Conservation (phyloP, 2,329 filamentous ascomycete genomes). For the Nigrospora sphaerica region DNA sequence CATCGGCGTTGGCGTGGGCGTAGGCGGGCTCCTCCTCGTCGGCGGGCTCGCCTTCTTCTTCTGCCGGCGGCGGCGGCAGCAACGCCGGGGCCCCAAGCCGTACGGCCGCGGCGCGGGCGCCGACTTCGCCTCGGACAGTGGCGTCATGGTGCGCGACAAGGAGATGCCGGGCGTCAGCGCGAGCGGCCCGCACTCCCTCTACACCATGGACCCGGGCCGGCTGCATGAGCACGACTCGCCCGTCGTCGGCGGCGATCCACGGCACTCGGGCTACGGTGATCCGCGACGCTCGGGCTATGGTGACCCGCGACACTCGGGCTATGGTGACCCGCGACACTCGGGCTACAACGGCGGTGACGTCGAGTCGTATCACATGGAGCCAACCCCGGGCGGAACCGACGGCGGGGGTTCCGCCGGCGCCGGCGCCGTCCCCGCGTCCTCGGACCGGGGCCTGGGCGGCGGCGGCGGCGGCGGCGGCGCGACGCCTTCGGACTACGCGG, state of each 20-base stretch:
- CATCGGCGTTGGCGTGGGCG: constrained; percentile 34
- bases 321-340: too few relatives aligned
- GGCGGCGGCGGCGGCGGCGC: constrained; percentile 8
- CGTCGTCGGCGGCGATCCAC: constrained; percentile 1
- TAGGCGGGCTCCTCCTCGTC: constrained; percentile 24
- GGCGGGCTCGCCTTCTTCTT: constrained; percentile 34
- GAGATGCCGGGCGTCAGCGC: constrained; percentile 29
- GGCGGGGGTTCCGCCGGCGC: not conserved
- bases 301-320: too few relatives aligned
- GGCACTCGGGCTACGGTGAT: too few relatives aligned
- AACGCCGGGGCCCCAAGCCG: constrained; percentile 14
- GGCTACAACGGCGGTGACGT: too few relatives aligned
- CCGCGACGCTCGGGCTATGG: too few relatives aligned
- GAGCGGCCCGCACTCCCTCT: constrained; percentile 34
- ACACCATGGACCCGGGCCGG: constrained; percentile 31
- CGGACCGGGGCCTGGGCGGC: constrained; percentile 4
- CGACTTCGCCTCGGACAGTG: constrained; percentile 17
- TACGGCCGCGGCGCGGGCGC: constrained; percentile 1
- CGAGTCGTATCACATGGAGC: too few relatives aligned
- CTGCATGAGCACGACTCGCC: constrained; percentile 1
- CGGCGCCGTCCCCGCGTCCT: constrained; percentile 5
- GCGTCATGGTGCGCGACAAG: constrained; percentile 37
- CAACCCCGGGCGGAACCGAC: not conserved
- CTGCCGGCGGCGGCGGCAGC: constrained; percentile 30
- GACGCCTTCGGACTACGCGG: constrained; percentile 18